These are phyloP conservation scores for Boletus fagicola DNA, from an alignment of 768 basidiomycete genomes.

Conservation along the genomic window DNA sequence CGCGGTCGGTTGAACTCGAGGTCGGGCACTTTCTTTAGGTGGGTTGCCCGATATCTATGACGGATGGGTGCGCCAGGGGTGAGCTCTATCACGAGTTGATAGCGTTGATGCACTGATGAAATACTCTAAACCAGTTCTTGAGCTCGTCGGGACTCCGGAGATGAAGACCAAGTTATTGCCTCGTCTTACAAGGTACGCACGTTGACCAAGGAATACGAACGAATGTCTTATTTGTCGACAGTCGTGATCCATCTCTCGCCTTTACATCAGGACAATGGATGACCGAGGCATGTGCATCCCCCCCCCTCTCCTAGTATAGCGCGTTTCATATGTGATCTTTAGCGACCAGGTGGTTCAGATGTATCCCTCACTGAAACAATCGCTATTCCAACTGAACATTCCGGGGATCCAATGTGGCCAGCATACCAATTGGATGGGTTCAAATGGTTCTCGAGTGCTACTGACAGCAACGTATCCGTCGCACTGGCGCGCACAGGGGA, in stretches of 20 bases:
- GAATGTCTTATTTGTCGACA: slow-evolving; percentile 22
- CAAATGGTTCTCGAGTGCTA: slow-evolving; percentile 86
- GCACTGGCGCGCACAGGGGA: slow-evolving; percentile 73
- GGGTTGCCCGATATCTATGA: slow-evolving; percentile 77
- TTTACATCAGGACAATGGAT: slow-evolving; percentile 84
- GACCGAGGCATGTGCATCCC: slow-evolving; percentile 54
- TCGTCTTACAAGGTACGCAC: slow-evolving; percentile 55
- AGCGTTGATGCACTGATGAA: not conserved
- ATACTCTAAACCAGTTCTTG: slow-evolving; percentile 45
- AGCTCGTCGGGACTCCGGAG: slow-evolving; percentile 56
- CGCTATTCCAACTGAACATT: slow-evolving; percentile 40
- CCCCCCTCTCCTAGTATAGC: not conserved
- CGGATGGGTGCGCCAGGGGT: slow-evolving; percentile 71
- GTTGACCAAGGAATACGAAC: not conserved
- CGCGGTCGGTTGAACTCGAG: not conserved
- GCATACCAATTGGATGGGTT: slow-evolving; percentile 63
- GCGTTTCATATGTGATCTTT: not conserved
- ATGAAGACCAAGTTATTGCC: slow-evolving; percentile 60
- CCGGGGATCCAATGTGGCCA: slow-evolving; percentile 42
- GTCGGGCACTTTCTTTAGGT: slow-evolving; percentile 37
- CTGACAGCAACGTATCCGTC: slow-evolving; percentile 69
- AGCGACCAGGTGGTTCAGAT: slow-evolving; percentile 75
- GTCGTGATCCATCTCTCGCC: slow-evolving; percentile 58
- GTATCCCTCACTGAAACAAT: slow-evolving; percentile 71
- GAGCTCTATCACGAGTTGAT: slow-evolving; percentile 4